Conservation (phyloP, 176 grass and related monocot genomes). For the Cymbopogon citratus region DNA sequence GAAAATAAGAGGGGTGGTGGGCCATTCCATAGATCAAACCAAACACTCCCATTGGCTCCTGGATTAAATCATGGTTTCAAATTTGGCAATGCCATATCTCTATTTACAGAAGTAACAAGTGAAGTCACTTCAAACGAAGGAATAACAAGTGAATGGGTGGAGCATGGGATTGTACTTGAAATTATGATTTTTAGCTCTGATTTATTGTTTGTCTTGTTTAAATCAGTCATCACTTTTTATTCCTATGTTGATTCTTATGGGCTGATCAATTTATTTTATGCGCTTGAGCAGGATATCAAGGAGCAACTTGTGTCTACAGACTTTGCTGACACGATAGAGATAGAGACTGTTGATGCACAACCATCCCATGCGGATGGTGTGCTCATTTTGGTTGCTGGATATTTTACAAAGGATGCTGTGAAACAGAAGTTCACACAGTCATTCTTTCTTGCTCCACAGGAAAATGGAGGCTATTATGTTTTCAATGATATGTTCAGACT, state of each 20-base stretch:
- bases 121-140: neutral
- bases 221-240: neutral
- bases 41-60: neutral
- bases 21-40: neutral
- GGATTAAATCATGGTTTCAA: neutral
- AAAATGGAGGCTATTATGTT: constrained; percentile 67
- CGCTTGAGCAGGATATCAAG: constrained; percentile 57
- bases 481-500: constrained; percentile 78
- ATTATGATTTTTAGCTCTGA: neutral
- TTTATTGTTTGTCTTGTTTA: neutral
- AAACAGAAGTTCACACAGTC: constrained; percentile 65
- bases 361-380: constrained; percentile 52
- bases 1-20: neutral
- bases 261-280: neutral
- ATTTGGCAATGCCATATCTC: neutral
- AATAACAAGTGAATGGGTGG: neutral
- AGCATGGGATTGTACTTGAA: neutral
- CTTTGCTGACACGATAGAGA: constrained; percentile 49
- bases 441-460: constrained; percentile 94
- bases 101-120: neutral
- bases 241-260: neutral
- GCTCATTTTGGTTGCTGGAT: constrained; percentile 76
- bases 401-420: constrained; percentile 36
- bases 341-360: constrained; percentile 62
- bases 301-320: constrained; percentile 56